Base-by-base conservation (phyloP, 2,329 filamentous ascomycete species). In the Sarocladium brachiariae region DNA sequence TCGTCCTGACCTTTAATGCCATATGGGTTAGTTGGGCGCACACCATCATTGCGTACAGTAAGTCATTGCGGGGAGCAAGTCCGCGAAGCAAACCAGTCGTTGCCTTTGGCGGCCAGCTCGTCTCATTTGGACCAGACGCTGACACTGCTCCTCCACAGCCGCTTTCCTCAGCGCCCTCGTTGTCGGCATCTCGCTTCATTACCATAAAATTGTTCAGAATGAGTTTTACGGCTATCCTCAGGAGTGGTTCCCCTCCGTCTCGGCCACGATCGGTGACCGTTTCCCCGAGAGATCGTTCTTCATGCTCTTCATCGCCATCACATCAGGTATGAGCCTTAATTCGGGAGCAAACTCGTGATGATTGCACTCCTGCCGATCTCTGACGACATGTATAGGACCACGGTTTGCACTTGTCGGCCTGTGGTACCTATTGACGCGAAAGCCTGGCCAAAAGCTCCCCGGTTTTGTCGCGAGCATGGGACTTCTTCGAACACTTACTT, bases 241-340 rank as follows among this genome's bases (percentile, higher is more conserved):
- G 58, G 91, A 96, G 75, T 96, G 91, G 91, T 96, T 96, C 63
- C 91, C 91, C 52, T 96, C 91, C 38, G 91, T 96, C 19, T 96
- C 92, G 25, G 86, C 93, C 35, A 97, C 93, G 31, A 99, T 99
- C 70, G 93, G 93, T 65, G 93, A 99, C 69, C 84, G 91, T 57
- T 97, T 96, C 63, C 93, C 93, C 50, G 93, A 99, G 70, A 86
- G 93, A 53, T 95, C 93, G 14, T 86, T 97, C 61, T 99, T 99
- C 68, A 92, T 95, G 81, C 69, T 99, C 58, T 96, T 97, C 66
- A 99, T 99, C 65, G 92, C 92, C 54, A 84, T 99, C 54, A 96
- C 92, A 30, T 96, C 93, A 39, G 88, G 87, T 84, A 76, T 49
- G 73, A n/a, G n/a, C n/a, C n/a, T n/a, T n/a, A n/a, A n/a, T n/a